phyloP scores from a whole-genome alignment of 2,329 filamentous ascomycete genomes.

The Nemania diffusa region DNA sequence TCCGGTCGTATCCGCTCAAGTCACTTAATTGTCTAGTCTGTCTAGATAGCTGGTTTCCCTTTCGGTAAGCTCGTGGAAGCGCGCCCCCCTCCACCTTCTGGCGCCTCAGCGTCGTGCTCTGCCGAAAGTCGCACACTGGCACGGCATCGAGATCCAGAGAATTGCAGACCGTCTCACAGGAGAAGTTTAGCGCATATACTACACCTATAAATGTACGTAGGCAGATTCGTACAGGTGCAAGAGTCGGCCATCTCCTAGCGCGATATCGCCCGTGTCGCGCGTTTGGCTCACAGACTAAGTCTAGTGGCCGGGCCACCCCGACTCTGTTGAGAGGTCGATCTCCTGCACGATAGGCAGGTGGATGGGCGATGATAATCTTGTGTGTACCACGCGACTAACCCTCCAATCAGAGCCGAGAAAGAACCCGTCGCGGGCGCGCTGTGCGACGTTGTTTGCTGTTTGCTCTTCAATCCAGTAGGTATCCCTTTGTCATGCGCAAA shows the following conservation, averaged over 20 bases:
- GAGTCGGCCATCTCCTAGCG: neutral
- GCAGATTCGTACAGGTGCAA: too few species aligned
- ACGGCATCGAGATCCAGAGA: neutral
- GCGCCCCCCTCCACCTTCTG: neutral
- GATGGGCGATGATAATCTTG: slow-evolving; percentile 16
- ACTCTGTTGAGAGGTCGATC: slow-evolving; percentile 17
- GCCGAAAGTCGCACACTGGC: neutral
- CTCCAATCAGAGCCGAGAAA: slow-evolving; percentile 26
- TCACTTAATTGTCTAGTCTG: too few species aligned
- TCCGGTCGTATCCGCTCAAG: neutral
- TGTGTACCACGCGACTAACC: neutral
- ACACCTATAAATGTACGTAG: too few species aligned
- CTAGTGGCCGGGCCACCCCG: neutral
- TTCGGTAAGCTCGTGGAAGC: neutral
- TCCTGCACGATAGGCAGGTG: slow-evolving; percentile 36
- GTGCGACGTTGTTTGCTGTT: neutral
- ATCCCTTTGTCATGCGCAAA: neutral
- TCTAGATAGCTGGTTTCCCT: neutral
- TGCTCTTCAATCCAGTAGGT: neutral
- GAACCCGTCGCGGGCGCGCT: slow-evolving; percentile 6
- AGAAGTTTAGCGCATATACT: too few species aligned
- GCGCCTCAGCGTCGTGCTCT: neutral
- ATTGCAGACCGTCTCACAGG: too few species aligned
- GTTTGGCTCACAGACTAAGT: neutral
- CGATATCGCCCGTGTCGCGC: too few species aligned